Evolutionary conservation across 352 stramenopile species (phyloP).

Genomic region (Phytopythium cucurbitacearum): DNA sequence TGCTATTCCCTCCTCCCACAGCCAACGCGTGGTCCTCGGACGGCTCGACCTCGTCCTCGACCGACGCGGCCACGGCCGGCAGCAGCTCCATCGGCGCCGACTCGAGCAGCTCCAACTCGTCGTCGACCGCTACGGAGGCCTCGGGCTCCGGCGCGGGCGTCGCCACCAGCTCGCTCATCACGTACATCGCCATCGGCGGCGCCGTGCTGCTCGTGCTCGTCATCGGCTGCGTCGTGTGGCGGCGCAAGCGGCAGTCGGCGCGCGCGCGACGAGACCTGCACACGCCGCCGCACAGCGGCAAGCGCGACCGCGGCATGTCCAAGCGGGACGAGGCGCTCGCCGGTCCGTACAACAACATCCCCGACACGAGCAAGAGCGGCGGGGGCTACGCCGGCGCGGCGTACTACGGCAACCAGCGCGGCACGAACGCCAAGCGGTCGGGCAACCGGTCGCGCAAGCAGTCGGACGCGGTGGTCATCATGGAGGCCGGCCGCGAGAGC

Average conservation of each 20-base stretch:
- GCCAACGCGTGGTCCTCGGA: constrained; percentile 24
- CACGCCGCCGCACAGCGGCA: constrained; percentile 19
- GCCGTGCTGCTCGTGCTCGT: constrained; percentile 46
- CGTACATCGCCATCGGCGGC: constrained; percentile 49
- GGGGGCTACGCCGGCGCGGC: constrained; percentile 10
- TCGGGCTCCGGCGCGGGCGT: constrained; percentile 11
- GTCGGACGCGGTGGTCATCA: constrained; percentile 27
- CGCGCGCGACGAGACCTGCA: constrained; percentile 9
- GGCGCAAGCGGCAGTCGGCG: constrained; percentile 24
- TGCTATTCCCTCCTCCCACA: constrained; percentile 10
- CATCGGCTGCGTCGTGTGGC: constrained; percentile 44
- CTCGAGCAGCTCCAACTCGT: constrained; percentile 7
- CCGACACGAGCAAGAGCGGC: constrained; percentile 49
- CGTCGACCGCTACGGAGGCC: constrained; percentile 5
- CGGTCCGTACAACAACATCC: constrained; percentile 46
- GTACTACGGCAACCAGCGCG: constrained; percentile 23
- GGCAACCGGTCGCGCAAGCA: constrained; percentile 20
- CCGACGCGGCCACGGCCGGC: constrained; percentile 3
- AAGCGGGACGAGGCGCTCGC: constrained; percentile 34
- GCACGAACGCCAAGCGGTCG: not conserved
- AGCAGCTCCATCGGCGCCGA: constrained; percentile 1
- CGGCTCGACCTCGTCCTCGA: constrained; percentile 6
- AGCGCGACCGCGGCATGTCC: constrained; percentile 34
- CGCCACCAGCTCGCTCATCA: constrained; percentile 26
- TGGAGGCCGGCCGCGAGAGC: constrained; percentile 22